phyloP scores from a whole-genome alignment of 371 early-diverging fungal genomes.

The Rhizomucor miehei region DNA sequence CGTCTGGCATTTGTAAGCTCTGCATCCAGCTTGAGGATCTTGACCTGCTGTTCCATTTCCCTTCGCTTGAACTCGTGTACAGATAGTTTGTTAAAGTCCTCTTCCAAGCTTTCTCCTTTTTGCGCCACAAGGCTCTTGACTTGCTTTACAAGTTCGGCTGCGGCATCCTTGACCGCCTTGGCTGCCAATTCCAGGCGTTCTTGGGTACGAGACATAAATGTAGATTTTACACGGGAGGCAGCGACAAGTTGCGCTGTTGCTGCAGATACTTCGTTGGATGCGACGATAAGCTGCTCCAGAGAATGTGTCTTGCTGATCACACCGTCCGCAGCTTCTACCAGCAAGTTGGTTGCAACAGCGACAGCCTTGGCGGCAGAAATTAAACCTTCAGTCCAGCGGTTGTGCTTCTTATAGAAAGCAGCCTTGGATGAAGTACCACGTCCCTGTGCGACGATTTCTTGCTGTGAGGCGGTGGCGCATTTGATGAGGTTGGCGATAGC shows the following conservation, averaged over 20 bases:
- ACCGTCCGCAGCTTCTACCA: constrained; percentile 96
- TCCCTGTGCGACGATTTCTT: constrained; percentile 96
- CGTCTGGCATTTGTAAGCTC: constrained; percentile 84
- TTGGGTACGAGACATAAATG: constrained; percentile 88
- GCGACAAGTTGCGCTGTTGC: constrained; percentile 97
- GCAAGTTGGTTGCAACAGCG: constrained; percentile 83
- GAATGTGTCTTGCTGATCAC: constrained; percentile 89
- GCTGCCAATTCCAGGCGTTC: constrained; percentile 90
- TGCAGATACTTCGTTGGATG: constrained; percentile 93
- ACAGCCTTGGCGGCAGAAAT: constrained; percentile 97
- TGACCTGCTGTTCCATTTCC: constrained; percentile 98
- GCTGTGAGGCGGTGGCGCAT: constrained; percentile 92
- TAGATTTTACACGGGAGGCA: constrained; percentile 93
- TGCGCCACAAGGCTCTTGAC: constrained; percentile 85
- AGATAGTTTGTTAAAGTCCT: constrained; percentile 76
- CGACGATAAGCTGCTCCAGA: constrained; percentile 93
- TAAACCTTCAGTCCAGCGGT: constrained; percentile 98
- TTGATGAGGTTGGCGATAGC: constrained; percentile 94
- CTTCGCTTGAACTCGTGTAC: constrained; percentile 91
- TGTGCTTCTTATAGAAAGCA: constrained; percentile 97
- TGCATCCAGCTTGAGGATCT: constrained; percentile 92
- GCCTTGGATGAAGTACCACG: constrained; percentile 81
- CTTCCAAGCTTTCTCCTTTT: constrained; percentile 45
- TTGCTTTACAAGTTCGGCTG: constrained; percentile 88
- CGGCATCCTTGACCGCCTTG: constrained; percentile 89